These are phyloP conservation scores for Citrullus amarus DNA, from an alignment of 306 rosid species.

Conservation along the genomic window DNA sequence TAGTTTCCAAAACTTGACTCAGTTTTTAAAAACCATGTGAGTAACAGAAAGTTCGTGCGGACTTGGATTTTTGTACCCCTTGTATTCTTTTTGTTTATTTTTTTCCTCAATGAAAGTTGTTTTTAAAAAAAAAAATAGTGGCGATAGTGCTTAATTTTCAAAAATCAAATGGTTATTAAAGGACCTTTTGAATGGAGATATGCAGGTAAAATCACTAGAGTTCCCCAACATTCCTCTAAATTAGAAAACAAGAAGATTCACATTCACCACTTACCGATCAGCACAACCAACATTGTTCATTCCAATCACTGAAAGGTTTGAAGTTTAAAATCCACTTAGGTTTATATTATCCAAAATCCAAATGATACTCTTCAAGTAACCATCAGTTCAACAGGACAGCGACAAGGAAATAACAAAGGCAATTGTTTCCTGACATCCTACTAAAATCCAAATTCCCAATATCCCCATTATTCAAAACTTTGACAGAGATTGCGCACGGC, in stretches of 20 bases:
- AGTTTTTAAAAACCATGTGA: no score
- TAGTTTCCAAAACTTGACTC: no score
- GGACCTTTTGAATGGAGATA: not conserved
- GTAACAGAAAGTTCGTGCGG: no score
- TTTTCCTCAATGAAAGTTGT: no score
- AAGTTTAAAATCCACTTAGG: not conserved
- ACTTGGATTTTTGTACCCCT: no score
- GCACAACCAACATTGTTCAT: not conserved
- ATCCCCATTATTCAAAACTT: not conserved
- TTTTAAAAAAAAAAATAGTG: no score
- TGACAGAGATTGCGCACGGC: no score
- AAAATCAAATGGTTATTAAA: no score
- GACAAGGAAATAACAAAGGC: not conserved
- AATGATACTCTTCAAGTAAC: not conserved
- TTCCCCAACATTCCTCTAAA: not conserved
- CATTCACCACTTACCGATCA: not conserved
- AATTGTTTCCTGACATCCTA: not conserved
- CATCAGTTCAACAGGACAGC: not conserved
- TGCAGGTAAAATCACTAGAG: not conserved
- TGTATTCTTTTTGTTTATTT: no score
- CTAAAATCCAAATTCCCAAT: not conserved
- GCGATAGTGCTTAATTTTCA: no score
- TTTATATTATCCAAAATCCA: not conserved
- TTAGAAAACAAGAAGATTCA: not conserved
- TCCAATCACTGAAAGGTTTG: not conserved